Conservation (phyloP, 2,329 filamentous ascomycete genomes). For the Thelonectria blattea region DNA sequence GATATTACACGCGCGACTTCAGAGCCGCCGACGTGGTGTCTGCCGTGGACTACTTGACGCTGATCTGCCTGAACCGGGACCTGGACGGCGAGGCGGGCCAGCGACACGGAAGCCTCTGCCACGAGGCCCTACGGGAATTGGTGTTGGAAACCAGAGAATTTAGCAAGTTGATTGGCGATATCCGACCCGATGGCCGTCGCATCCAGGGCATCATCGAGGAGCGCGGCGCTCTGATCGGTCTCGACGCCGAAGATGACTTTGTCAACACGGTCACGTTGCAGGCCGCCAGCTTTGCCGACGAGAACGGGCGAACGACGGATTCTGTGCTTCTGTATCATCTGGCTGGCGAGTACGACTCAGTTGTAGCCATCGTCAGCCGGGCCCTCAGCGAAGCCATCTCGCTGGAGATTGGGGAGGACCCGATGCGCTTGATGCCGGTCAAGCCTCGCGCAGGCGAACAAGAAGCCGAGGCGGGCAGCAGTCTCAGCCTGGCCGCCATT, state of each 20-base stretch:
- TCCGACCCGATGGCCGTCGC: constrained; percentile 82
- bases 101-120: constrained; percentile 81
- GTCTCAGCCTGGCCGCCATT: constrained; percentile 65
- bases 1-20: constrained; percentile 96
- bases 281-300: constrained; percentile 90
- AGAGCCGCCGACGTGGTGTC: constrained; percentile 86
- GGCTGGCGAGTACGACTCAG: constrained; percentile 92
- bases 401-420: constrained; percentile 82
- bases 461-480: constrained; percentile 55
- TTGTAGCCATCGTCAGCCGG: constrained; percentile 88
- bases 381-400: constrained; percentile 89
- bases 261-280: constrained; percentile 91
- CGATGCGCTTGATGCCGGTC: constrained; percentile 78
- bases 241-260: constrained; percentile 82
- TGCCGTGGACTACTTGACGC: constrained; percentile 88
- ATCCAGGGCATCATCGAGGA: constrained; percentile 88
- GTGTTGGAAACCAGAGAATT: constrained; percentile 98
- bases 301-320: constrained; percentile 91
- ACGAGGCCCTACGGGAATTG: constrained; percentile 90
- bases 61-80: constrained; percentile 92
- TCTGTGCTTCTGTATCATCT: constrained; percentile 94
- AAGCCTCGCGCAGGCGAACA: constrained; percentile 67
- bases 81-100: constrained; percentile 75
- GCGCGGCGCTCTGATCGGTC: constrained; percentile 79
- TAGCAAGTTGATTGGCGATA: constrained; percentile 90